Evolutionary conservation across 345 rosid species (phyloP), one percentile per base, ranked within the genome.

Genomic region (Moricandia moricandioides): DNA sequence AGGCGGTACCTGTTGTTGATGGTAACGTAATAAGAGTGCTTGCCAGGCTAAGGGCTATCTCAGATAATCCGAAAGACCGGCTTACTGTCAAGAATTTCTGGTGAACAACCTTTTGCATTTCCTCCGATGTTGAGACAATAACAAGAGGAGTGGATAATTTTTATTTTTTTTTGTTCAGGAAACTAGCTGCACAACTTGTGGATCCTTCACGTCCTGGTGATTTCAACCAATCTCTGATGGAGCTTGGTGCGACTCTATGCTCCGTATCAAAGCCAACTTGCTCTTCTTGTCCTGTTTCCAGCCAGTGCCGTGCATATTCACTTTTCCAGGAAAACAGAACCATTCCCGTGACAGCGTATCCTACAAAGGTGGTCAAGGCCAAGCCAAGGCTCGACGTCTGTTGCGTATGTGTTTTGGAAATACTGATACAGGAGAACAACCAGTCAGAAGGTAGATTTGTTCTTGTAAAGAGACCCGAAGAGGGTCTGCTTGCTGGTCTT

Each of bases 231-330:
- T 91, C 97, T 55, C 81, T 91, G 54, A 94, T 94, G 96, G 96
- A 94, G 81, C 95, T 94, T 39, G 98, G 98, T 82, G 97, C 98
- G 24, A 90, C 89, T n/a, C 17, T 86, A 55, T 94, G 98, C 89
- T 79, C 84, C 55, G 91, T 88, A 16, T 66, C 81, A 60, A 91
- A 83, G 71, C 97, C 97, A 24, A 83, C 62, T 73, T 94, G 98
- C 78, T 75, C 86, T 65, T 83, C 85, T 54, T 94, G 97, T 81
- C 96, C 98, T 67, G 82, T 94, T 67, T 87, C 95, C 24, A 75
- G 74, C 72, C 87, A 88, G 67, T 94, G 98, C 51, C 87, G 76
- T 60, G 97, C 93, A 45, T 77, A 74, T 75, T 79, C 89, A 35
- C 82, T 80, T 51, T 87, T 89, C 56, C 78, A 73, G 67, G 73